Evolutionary conservation across 305 asterid species (phyloP).

Genomic region (Salvia sclarea): DNA sequence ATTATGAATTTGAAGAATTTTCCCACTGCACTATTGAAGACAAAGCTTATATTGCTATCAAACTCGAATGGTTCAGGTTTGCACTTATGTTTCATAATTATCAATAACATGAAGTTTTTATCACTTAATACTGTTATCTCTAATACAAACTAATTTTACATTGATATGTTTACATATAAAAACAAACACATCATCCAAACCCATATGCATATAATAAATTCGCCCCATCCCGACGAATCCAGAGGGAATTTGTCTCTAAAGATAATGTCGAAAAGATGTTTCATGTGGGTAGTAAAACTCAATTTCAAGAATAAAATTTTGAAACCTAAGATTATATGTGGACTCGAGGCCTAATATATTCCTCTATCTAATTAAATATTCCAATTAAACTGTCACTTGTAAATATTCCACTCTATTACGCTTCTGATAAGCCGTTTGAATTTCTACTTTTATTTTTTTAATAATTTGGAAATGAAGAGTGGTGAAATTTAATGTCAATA

Average conservation of each 20-base stretch:
- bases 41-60: too few relatives aligned
- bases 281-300: neutral
- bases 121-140: too few relatives aligned
- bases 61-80: neutral
- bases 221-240: neutral
- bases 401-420: neutral
- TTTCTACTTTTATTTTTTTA: too few relatives aligned
- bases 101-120: too few relatives aligned
- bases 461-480: too few relatives aligned
- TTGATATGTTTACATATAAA: too few relatives aligned
- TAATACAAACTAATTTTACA: too few relatives aligned
- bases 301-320: slow-evolving; percentile 2
- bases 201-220: neutral
- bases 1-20: neutral
- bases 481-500: too few relatives aligned
- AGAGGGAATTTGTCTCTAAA: neutral
- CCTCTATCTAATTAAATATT: slow-evolving; percentile 4
- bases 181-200: neutral
- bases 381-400: neutral
- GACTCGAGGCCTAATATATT: slow-evolving; percentile 1
- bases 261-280: neutral
- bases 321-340: neutral
- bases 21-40: too few relatives aligned
- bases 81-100: too few relatives aligned
- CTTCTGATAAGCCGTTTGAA: neutral